Evolutionary conservation across 768 basidiomycete species (phyloP).

Genomic region (Gymnopilus junonius): DNA sequence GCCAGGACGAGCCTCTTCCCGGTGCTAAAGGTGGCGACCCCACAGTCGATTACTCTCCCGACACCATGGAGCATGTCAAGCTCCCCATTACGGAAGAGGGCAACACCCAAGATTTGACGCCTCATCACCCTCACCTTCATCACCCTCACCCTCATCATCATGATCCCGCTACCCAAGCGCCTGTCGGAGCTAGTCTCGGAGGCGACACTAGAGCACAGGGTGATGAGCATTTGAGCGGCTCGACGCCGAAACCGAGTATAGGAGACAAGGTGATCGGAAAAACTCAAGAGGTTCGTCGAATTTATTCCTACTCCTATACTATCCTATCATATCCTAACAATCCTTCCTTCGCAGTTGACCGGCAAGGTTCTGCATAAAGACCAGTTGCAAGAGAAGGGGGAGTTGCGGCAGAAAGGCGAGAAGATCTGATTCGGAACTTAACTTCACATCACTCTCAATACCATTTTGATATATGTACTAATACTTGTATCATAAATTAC

Average conservation of each 20-base stretch:
- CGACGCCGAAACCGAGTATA: constrained; percentile 37
- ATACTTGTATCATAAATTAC: not conserved
- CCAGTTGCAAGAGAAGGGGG: constrained; percentile 59
- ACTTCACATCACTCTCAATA: not conserved
- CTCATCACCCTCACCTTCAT: too few species aligned
- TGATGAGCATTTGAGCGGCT: not conserved
- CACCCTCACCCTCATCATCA: not conserved
- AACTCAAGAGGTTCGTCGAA: constrained; percentile 50
- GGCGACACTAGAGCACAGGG: not conserved
- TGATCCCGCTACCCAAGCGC: not conserved
- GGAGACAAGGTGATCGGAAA: constrained; percentile 64
- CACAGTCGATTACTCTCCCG: constrained; percentile 42
- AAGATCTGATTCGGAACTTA: not conserved
- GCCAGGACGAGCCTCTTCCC: constrained; percentile 52
- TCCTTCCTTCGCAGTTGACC: constrained; percentile 38
- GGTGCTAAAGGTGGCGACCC: constrained; percentile 35
- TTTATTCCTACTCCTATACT: not conserved
- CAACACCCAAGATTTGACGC: constrained; percentile 15
- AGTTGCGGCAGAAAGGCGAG: constrained; percentile 42
- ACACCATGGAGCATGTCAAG: constrained; percentile 37
- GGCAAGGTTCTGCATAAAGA: constrained; percentile 53
- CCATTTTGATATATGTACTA: not conserved
- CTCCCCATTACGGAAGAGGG: constrained; percentile 20
- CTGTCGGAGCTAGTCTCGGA: not conserved
- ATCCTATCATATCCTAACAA: not conserved